Evolutionary conservation across 2,329 filamentous ascomycete genomes (phyloP).

Genomic region (Zymoseptoria tritici): DNA sequence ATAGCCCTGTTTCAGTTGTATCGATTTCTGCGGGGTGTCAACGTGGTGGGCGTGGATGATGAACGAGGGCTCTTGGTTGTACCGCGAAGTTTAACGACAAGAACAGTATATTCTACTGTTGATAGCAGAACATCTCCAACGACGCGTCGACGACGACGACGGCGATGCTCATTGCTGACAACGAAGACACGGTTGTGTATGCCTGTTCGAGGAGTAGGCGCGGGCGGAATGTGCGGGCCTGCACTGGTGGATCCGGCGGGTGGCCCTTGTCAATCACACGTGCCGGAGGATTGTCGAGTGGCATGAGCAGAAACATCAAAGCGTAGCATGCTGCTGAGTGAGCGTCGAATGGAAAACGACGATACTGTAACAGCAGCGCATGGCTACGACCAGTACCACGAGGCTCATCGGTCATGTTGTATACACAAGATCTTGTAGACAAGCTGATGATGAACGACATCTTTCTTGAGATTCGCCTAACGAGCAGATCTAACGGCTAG

Average conservation of each 20-base stretch:
- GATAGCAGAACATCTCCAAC: too few relatives aligned
- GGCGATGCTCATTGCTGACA: neutral
- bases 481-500: neutral
- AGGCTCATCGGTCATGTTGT: too few relatives aligned
- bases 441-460: neutral
- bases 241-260: neutral
- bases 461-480: neutral
- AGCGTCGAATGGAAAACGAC: neutral
- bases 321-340: neutral
- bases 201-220: neutral
- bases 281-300: neutral
- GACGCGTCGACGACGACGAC: neutral
- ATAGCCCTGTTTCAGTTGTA: neutral
- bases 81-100: neutral
- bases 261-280: neutral
- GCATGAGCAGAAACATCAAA: neutral
- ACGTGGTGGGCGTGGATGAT: neutral
- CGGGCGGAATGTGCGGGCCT: neutral
- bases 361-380: neutral
- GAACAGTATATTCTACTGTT: too few relatives aligned
- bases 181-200: neutral
- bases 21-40: neutral
- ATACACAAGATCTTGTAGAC: neutral
- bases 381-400: too few relatives aligned
- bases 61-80: neutral